A percentile compares a stretch with the other conserved stretches of the same genome.
Conservation (phyloP, 345 rosid genomes). For the Eutrema yunnanense region DNA sequence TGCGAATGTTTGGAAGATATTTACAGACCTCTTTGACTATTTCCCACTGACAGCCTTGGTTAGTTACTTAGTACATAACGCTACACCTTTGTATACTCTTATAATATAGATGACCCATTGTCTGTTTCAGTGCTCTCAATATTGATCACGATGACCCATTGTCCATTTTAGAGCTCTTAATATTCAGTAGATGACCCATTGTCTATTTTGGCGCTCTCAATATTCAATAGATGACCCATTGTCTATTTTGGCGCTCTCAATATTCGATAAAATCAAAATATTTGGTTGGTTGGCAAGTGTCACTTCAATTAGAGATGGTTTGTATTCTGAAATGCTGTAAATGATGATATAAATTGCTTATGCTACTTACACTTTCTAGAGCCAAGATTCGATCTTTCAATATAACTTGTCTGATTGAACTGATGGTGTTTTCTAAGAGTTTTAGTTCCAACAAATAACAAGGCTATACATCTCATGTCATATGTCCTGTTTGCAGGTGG, state of each 20-base stretch:
- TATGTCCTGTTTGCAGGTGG: slow-evolving; percentile 51
- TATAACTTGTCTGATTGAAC: not conserved
- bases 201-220: not conserved
- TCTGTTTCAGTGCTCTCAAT: not conserved
- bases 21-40: slow-evolving; percentile 97
- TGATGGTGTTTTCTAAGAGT: slow-evolving; percentile 3
- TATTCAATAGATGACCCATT: not conserved
- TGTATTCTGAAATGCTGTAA: not conserved
- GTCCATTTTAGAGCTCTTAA: not conserved
- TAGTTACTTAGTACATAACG: slow-evolving; percentile 30
- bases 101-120: not conserved
- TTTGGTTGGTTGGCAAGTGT: not conserved
- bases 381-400: not conserved
- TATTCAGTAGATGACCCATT: not conserved
- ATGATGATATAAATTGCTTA: not conserved
- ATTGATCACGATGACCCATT: not conserved
- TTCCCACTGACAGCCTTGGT: slow-evolving; percentile 98
- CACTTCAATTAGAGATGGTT: not conserved
- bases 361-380: not conserved
- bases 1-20: slow-evolving; percentile 97
- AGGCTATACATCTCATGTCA: not conserved
- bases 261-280: not conserved
- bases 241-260: not conserved
- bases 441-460: not conserved
- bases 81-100: not conserved